Percentiles rank a stretch among this genome's conserved stretches.
Evolutionary conservation across 2,329 filamentous ascomycete genomes (phyloP).

Genomic region (Conoideocrella luteorostrata): DNA sequence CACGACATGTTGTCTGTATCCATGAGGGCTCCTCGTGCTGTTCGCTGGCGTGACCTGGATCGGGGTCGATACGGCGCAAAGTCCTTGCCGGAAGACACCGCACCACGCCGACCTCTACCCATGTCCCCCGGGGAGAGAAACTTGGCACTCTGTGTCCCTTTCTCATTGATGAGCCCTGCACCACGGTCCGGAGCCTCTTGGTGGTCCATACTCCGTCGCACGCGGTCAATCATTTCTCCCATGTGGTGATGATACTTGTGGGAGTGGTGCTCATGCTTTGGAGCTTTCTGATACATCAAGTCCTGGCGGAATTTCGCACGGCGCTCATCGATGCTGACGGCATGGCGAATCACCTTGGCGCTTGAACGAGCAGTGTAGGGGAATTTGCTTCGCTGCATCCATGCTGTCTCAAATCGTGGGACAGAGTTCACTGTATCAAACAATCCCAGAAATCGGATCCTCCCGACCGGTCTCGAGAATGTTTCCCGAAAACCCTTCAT

Average conservation of each 20-base stretch:
- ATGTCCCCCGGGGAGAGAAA: conserved; percentile 11
- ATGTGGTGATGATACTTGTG: conserved; percentile 19
- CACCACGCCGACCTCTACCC: conserved; percentile 13
- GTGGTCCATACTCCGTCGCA: conserved; percentile 14
- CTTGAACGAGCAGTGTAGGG: conserved; percentile 57
- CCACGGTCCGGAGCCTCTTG: not conserved
- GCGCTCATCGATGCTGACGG: conserved; percentile 64
- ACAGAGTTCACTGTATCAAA: conserved; percentile 82
- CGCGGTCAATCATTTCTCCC: conserved; percentile 12
- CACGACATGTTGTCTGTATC: conserved; percentile 24
- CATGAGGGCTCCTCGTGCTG: conserved; percentile 4
- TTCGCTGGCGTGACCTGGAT: conserved; percentile 29
- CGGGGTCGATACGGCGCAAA: conserved; percentile 37
- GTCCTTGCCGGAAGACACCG: conserved; percentile 1
- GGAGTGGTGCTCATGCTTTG: conserved; percentile 12
- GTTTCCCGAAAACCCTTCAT: conserved; percentile 78
- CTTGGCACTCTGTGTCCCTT: conserved; percentile 6
- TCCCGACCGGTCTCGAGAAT: conserved; percentile 67
- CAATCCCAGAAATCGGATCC: conserved; percentile 70
- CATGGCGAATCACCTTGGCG: conserved; percentile 59
- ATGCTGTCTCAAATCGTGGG: conserved; percentile 65
- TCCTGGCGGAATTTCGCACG: conserved; percentile 68
- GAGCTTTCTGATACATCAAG: conserved; percentile 49
- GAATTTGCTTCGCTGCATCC: conserved; percentile 75
- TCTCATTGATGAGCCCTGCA: not conserved